A percentile compares a stretch with the other conserved stretches of the same genome.
Evolutionary conservation across 2,329 filamentous ascomycete genomes (phyloP).

Genomic region (Microcera coccophila): DNA sequence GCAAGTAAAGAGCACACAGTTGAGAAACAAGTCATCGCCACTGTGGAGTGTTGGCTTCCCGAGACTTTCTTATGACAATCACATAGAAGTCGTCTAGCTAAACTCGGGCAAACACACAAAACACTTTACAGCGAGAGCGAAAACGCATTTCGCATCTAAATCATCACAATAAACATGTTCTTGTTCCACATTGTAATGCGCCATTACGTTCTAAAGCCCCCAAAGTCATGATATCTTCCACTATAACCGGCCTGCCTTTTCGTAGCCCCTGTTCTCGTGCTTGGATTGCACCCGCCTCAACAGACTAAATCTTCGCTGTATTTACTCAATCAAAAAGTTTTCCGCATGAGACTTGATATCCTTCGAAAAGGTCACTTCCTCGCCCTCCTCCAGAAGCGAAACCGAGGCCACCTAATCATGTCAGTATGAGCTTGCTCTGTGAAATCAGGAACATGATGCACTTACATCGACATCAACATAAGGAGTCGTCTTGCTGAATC

Average conservation of each 20-base stretch:
- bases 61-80: too few species aligned
- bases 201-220: conserved; percentile 28
- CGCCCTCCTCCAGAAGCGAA: conserved; percentile 67
- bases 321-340: conserved; percentile 71
- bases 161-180: conserved; percentile 12
- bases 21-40: too few species aligned
- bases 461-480: conserved; percentile 93
- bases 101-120: too few species aligned
- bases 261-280: conserved; percentile 17
- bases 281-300: conserved; percentile 6
- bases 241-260: conserved; percentile 23
- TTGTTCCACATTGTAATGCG: conserved; percentile 27
- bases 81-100: too few species aligned
- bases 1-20: conserved; percentile 2
- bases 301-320: conserved; percentile 18
- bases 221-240: conserved; percentile 23
- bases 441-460: conserved; percentile 18
- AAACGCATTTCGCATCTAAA: neutral
- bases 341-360: conserved; percentile 75
- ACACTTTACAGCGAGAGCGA: neutral
- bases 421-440: conserved; percentile 8
- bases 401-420: conserved; percentile 65
- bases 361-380: conserved; percentile 78
- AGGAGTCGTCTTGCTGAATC: conserved; percentile 80
- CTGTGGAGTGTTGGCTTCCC: too few species aligned